A percentile compares a stretch with the other conserved stretches of the same genome.
phyloP scores from a whole-genome alignment of 345 rosid genomes.

The Syzygium jambos region DNA sequence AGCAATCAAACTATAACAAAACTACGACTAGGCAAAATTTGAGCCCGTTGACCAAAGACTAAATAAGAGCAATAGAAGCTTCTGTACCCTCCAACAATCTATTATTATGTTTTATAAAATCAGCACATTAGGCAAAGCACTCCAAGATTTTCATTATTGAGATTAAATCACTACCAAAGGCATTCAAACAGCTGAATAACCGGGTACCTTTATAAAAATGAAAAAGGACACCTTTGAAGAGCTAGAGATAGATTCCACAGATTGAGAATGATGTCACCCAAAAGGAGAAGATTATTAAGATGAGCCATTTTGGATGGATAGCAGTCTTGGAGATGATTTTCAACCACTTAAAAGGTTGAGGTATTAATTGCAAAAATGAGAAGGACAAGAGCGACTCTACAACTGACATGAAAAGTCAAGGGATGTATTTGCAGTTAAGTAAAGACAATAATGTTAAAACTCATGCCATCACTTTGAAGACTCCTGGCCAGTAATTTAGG shows the following conservation, averaged over 20 bases:
- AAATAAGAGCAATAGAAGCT: neutral
- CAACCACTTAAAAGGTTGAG: neutral
- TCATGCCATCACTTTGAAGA: neutral
- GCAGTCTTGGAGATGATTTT: neutral
- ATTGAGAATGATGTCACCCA: neutral
- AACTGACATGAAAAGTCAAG: neutral
- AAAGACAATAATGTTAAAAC: neutral
- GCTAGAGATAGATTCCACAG: neutral
- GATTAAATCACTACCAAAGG: neutral
- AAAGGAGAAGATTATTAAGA: neutral
- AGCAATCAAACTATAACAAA: neutral
- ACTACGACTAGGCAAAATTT: neutral
- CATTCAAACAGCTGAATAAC: neutral
- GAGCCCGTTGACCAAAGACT: neutral
- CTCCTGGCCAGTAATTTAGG: neutral
- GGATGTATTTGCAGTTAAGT: neutral
- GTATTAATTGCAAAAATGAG: neutral
- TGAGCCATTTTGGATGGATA: neutral
- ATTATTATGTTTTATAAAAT: neutral
- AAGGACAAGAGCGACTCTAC: neutral
- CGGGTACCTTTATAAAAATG: neutral
- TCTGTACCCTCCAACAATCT: neutral
- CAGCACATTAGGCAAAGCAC: neutral
- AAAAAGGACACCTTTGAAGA: neutral
- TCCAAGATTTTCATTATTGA: neutral